Evolutionary conservation across 78 protist genomes (phyloP).

Genomic region (Cavenderia fasciculata): DNA sequence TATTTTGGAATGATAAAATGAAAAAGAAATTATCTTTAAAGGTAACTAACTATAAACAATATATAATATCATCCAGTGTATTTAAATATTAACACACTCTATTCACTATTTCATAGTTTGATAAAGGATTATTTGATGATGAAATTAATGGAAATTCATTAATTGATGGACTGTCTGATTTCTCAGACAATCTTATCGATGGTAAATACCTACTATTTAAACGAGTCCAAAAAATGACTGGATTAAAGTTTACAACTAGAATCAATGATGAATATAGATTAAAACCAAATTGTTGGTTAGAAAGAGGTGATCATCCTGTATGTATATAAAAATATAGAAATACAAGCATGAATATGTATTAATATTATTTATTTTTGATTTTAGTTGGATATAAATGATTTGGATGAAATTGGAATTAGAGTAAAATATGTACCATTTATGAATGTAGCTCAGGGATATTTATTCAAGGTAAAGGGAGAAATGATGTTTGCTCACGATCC

Average conservation of each 20-base stretch:
- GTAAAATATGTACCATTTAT: slow-evolving; percentile 76
- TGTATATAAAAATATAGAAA: no score
- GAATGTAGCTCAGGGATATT: slow-evolving; percentile 77
- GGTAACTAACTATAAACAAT: not conserved
- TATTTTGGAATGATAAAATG: slow-evolving; percentile 64
- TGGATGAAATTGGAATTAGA: slow-evolving; percentile 79
- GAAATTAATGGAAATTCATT: slow-evolving; percentile 43
- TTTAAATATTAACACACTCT: not conserved
- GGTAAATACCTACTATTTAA: slow-evolving; percentile 73
- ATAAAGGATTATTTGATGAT: slow-evolving; percentile 43
- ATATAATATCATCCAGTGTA: not conserved
- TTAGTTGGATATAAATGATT: slow-evolving; percentile 75
- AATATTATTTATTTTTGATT: no score
- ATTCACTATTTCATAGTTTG: not conserved
- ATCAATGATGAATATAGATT: slow-evolving; percentile 63
- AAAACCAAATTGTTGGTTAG: slow-evolving; percentile 73
- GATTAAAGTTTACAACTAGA: slow-evolving; percentile 50
- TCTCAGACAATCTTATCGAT: slow-evolving; percentile 39
- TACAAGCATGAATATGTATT: no score
- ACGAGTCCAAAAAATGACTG: slow-evolving; percentile 79
- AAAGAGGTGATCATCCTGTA: slow-evolving; percentile 67
- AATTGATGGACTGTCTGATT: slow-evolving; percentile 5
- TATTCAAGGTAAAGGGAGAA: slow-evolving; percentile 75
- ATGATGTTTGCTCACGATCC: slow-evolving; percentile 70
- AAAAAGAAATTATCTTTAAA: slow-evolving; percentile 12